These are phyloP conservation scores for Fusarium beomiforme DNA, from an alignment of 2,329 filamentous ascomycete genomes.

Conservation along the genomic window DNA sequence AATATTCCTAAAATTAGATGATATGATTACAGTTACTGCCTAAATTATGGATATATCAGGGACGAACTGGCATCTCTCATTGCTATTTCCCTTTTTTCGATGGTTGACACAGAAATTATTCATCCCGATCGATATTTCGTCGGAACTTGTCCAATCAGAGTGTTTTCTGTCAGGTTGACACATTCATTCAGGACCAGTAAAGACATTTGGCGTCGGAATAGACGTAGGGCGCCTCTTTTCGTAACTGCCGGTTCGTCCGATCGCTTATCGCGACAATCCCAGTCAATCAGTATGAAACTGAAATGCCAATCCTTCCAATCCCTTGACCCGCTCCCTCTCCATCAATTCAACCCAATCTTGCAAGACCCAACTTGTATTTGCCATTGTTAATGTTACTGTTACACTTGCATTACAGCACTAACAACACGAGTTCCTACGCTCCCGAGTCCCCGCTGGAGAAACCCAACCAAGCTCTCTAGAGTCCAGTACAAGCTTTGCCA, in stretches of 20 bases:
- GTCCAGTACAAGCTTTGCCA: slow-evolving; percentile 25
- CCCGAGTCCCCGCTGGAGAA: not conserved
- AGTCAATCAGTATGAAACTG: not conserved
- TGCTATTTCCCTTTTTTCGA: not conserved
- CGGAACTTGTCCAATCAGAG: not conserved
- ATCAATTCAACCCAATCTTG: not conserved
- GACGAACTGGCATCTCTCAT: not conserved
- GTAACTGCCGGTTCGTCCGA: slow-evolving; percentile 22
- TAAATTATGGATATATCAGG: not conserved
- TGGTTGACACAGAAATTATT: not conserved
- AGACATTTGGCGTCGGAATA: slow-evolving; percentile 1
- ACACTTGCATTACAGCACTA: not conserved
- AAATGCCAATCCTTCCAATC: not conserved
- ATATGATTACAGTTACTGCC: not conserved
- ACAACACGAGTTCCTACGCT: not conserved
- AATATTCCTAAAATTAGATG: no score
- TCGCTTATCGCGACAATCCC: slow-evolving; percentile 31
- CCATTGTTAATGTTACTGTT: not conserved
- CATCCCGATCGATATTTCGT: not conserved
- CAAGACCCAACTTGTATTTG: not conserved
- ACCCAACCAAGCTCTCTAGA: no score
- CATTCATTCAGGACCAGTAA: not conserved
- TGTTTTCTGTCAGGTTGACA: not conserved
- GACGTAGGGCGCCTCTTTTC: not conserved
- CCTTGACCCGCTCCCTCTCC: not conserved